Evolutionary conservation across 2,329 filamentous ascomycete species (phyloP).

Genomic region (Byssochlamys sp.): DNA sequence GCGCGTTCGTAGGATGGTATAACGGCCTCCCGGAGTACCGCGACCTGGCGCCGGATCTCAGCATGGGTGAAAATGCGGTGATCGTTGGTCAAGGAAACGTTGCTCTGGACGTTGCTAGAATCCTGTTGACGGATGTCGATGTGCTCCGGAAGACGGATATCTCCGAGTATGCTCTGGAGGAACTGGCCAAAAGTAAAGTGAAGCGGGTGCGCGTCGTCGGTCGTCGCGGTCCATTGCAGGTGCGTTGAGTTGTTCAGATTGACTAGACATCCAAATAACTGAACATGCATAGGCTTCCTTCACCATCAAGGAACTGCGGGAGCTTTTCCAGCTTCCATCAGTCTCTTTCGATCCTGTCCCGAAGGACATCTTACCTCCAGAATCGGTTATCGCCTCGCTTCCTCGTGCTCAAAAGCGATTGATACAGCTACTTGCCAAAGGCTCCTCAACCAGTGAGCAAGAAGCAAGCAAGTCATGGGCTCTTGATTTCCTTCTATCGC

Average conservation of each 20-base stretch:
- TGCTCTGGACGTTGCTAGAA: constrained; percentile 82
- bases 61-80: constrained; percentile 68
- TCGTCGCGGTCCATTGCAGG: constrained; percentile 78
- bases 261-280: constrained; percentile 1
- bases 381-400: constrained; percentile 54
- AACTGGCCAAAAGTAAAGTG: constrained; percentile 61
- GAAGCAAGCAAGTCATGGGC: constrained; percentile 63
- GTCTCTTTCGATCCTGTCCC: constrained; percentile 66
- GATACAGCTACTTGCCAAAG: constrained; percentile 71
- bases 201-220: constrained; percentile 80
- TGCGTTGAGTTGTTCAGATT: constrained; percentile 25
- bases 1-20: constrained; percentile 96
- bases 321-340: constrained; percentile 66
- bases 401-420: constrained; percentile 67
- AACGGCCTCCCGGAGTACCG: constrained; percentile 83
- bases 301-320: constrained; percentile 87
- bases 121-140: constrained; percentile 68
- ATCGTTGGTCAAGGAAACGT: constrained; percentile 94
- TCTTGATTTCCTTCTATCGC: constrained; percentile 75
- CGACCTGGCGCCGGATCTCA: constrained; percentile 61
- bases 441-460: constrained; percentile 46
- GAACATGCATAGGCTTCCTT: constrained; percentile 61
- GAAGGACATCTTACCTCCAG: constrained; percentile 53
- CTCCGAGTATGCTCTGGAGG: constrained; percentile 68
- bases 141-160: constrained; percentile 76